Base-by-base conservation (phyloP, 768 basidiomycete species). In the Peribolospora baueri region DNA sequence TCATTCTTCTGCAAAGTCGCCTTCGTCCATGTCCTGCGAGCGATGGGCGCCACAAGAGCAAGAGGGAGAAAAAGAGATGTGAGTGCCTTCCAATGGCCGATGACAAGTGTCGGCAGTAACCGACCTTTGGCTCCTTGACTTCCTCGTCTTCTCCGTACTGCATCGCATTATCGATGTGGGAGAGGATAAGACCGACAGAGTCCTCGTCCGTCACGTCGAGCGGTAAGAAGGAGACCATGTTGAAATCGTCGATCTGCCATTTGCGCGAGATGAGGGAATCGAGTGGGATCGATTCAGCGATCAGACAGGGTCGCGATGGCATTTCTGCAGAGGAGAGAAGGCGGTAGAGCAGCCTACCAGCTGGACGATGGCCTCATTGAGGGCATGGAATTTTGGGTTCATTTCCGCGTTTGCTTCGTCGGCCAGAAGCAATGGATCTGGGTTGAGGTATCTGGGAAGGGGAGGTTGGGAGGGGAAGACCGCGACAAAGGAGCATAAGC, bases 101-200 rank as follows among this genome's bases (percentile, higher is more conserved):
- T 48, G 43, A 58, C 25, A 51, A 54, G 50, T 43, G 25, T 58
- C 72, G 56, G 63, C 82, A 84, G 77, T 85, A 3, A 51, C 62
- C 55, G 50, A 64, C 85, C 72, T 82, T 87, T 11, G 91, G 90
- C 65, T 98, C 91, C 66, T 98, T 91, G 57, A 90, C 54, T 54
- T 60, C 57, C 54, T 57, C 57, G 9, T 54, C 86, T 70, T 97
- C 91, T 42, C 91, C 91, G 63, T 93, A 98, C 66, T 98, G 93
- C 79, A 98, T 88, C 56, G 86, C 82, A 62, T 86, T 91, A 70
- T 98, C 93, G 54, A 98, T 83, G 66, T 98, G 88, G 65, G 86
- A 88, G 57, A 98, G 73, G 7, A 95, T 79, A 2, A 77, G 80
- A 64, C 85, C 84, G 53, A 98, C 73, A 0, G 87, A 90, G 62